Evolutionary conservation across 2,329 filamentous ascomycete species (phyloP).

Genomic region (Colletotrichum magnum): DNA sequence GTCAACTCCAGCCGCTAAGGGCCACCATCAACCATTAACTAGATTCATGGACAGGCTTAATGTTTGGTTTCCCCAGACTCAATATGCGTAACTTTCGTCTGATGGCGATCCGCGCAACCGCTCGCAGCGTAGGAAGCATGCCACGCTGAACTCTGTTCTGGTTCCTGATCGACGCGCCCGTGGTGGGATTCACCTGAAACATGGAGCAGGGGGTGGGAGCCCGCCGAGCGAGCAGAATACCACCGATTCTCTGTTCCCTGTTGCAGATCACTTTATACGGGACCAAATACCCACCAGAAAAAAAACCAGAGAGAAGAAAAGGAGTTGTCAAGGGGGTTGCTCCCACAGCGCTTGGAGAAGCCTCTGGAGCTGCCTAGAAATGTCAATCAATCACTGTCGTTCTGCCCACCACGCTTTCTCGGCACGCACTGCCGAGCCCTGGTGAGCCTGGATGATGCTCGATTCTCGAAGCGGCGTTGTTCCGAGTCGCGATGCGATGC

Average conservation of each 20-base stretch:
- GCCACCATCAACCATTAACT: neutral
- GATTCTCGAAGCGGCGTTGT: too few species aligned
- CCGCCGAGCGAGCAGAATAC: neutral
- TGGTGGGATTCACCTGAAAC: slow-evolving; percentile 36
- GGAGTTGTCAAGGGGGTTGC: neutral
- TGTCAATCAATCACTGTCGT: too few species aligned
- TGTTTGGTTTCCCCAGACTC: slow-evolving; percentile 7
- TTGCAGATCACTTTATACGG: slow-evolving; percentile 36
- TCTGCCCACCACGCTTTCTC: neutral
- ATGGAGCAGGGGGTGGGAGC: slow-evolving; percentile 8
- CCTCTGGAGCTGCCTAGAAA: too few species aligned
- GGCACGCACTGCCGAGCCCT: slow-evolving; percentile 20
- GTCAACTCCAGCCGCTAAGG: neutral
- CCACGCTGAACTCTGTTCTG: slow-evolving; percentile 23
- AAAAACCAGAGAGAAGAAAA: neutral
- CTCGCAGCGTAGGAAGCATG: neutral
- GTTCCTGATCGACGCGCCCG: slow-evolving; percentile 37
- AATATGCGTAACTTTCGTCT: slow-evolving; percentile 11
- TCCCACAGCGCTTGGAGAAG: slow-evolving; percentile 14
- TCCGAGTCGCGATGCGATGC: neutral
- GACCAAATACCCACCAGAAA: slow-evolving; percentile 21
- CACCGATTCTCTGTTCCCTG: slow-evolving; percentile 17
- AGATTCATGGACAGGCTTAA: too few species aligned
- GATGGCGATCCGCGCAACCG: neutral
- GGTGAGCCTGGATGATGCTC: neutral